Evolutionary conservation across 768 basidiomycete species (phyloP), one percentile per base, ranked within the genome.

Genomic region (Rhizopogon vesiculosus): DNA sequence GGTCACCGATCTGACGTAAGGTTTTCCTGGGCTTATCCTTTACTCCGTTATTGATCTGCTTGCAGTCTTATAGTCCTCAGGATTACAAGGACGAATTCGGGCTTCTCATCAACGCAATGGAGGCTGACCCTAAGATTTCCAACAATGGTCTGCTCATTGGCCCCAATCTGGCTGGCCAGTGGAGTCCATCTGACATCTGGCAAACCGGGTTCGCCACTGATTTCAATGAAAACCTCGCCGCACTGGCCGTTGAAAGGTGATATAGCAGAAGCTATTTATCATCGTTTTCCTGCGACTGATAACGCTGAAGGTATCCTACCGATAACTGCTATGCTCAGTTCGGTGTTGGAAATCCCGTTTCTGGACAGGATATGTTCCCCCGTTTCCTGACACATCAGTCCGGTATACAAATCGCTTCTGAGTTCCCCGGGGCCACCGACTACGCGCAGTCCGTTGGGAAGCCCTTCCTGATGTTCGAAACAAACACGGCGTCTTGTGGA

Each of bases 311-410:
- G 55, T 85, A 86, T 56, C 82, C 81, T 8, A 73, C 70, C 7
- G 78, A 87, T 68, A 89, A 88, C 59, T 89, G 87, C 58, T 78
- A 71, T 22, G 80, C 78, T 5, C 65, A 72, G 54, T 85, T 72
- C 52, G 73, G 72, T 5, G 70, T 72, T 18, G 82, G 80, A 2
- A 56, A 59, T 0, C 62, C 65, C 31, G 62, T 68, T 35, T 68
- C 75, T 56, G 78, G 78, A 7, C 83, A 83, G 60, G 63, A 65
- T 13, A 64, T 74, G 16, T 82, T 90, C 64, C 66, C 77, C 1
- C 57, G 61, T 33, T 64, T 46, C 44, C 76, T 91, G 39, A 81
- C 73, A 31, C 91, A 93, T 64, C 71, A 76, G 3, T 69, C 79
- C 7, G 80, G 79, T 3, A 55, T 54, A 75, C 19, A 62, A 62